Conservation (phyloP, 2,329 filamentous ascomycete species). For the Metarhizium rileyi region DNA sequence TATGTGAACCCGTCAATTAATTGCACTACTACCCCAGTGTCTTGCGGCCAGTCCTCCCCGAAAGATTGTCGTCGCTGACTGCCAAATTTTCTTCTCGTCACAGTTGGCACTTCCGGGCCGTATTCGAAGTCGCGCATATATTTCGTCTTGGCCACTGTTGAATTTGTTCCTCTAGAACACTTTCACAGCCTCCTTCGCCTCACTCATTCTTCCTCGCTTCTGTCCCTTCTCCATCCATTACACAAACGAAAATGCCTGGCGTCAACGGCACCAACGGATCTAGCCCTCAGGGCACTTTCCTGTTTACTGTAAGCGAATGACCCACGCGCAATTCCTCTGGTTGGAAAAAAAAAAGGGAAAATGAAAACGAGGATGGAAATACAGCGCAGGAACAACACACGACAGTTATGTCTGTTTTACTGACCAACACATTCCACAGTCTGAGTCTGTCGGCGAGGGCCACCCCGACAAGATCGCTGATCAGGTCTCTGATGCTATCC, state of each 20-base stretch:
- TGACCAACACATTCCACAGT: conserved; percentile 35
- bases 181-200: conserved; percentile 1
- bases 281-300: conserved; percentile 55
- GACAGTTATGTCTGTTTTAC: too few relatives aligned
- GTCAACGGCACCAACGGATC: conserved; percentile 38
- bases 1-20: conserved; percentile 3
- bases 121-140: conserved; percentile 1
- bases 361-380: background rate
- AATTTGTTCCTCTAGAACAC: conserved; percentile 1
- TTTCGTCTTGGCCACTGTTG: background rate
- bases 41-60: background rate
- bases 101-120: background rate
- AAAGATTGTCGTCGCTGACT: background rate
- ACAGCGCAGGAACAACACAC: background rate
- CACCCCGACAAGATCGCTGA: conserved; percentile 97
- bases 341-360: background rate
- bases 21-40: background rate
- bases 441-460: conserved; percentile 81
- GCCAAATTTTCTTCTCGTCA: background rate
- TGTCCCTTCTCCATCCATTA: conserved; percentile 8
- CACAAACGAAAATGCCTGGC: conserved; percentile 37
- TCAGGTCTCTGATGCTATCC: conserved; percentile 95
- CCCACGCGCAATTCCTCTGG: background rate
- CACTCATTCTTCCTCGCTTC: conserved; percentile 14
- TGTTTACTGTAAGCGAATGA: conserved; percentile 58